Evolutionary conservation across 2,329 filamentous ascomycete species (phyloP), one percentile per base, ranked within the genome.

Genomic region (Polychaeton citri): DNA sequence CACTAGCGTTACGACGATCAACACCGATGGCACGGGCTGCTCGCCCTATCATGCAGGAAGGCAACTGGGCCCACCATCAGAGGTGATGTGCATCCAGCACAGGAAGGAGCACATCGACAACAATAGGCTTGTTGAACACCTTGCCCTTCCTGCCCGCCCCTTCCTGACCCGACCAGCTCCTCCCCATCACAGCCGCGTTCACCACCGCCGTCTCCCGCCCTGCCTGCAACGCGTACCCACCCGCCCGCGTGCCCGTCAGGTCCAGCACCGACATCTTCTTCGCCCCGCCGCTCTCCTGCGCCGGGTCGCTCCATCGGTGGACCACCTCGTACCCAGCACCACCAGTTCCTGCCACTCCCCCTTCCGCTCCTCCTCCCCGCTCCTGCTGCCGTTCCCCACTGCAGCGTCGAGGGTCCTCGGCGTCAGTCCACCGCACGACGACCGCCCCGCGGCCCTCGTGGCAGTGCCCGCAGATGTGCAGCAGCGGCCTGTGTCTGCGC

Each of bases 71-170:
- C n/a, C n/a, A 26, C 8, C 21, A 26, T 26, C 21, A 26, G 8
- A 8, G 8, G 13, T 13, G 8, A 26, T 26, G 8, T 13, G 13
- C 21, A 8, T 26, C 8, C 13, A 26, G 8, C 15, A 77, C 63
- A 0, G 79, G 78, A 41, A 90, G 61, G 44, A 86, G 75, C 19
- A 92, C 51, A 53, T 93, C 83, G 9, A 93, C 76, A n/a, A 92
- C 78, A 45, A 92, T 79, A 15, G 84, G 79, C 53, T 86, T 82
- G 57, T 87, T 76, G 58, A 81, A 76, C 42, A 59, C 66, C 54
- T 77, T 81, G 12, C 74, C 26, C 15, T 59, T 64, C 21, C 39
- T 38, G 9, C 53, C 49, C n/a, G n/a, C n/a, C n/a, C n/a, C n/a
- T n/a, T n/a, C n/a, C n/a, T n/a, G n/a, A n/a, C n/a, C n/a, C n/a